Conservation (phyloP, 2,329 filamentous ascomycete genomes). For the Fusarium torreyae region DNA sequence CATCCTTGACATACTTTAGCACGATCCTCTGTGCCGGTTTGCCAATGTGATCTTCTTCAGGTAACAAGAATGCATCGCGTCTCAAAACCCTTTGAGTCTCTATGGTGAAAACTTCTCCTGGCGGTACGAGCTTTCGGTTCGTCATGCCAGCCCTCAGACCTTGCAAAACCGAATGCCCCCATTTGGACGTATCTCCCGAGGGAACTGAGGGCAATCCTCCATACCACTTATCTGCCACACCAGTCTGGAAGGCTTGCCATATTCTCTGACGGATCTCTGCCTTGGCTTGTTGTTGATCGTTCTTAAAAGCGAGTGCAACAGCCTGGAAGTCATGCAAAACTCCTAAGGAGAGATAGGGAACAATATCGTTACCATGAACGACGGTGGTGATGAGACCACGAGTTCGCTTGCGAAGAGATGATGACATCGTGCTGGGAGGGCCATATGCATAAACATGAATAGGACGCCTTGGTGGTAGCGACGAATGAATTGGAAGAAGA, state of each 20-base stretch:
- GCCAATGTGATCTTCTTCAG: slow-evolving; percentile 67
- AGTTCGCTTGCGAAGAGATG: slow-evolving; percentile 77
- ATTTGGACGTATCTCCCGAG: slow-evolving; percentile 73
- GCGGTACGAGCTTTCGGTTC: slow-evolving; percentile 78
- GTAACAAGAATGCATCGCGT: slow-evolving; percentile 72
- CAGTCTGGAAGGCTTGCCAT: slow-evolving; percentile 75
- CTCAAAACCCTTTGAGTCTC: slow-evolving; percentile 78
- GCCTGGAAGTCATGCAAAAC: slow-evolving; percentile 82
- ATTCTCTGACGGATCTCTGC: slow-evolving; percentile 76
- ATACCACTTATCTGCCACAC: slow-evolving; percentile 74
- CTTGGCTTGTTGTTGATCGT: slow-evolving; percentile 77
- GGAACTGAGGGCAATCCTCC: slow-evolving; percentile 56
- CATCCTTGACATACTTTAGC: slow-evolving; percentile 79
- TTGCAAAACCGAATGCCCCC: slow-evolving; percentile 78
- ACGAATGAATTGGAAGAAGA: slow-evolving; percentile 56
- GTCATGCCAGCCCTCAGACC: slow-evolving; percentile 77
- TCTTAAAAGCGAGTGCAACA: slow-evolving; percentile 80
- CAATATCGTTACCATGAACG: slow-evolving; percentile 80
- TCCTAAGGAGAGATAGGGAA: slow-evolving; percentile 81
- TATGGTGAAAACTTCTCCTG: slow-evolving; percentile 82
- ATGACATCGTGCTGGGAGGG: slow-evolving; percentile 79
- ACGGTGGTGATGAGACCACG: slow-evolving; percentile 82
- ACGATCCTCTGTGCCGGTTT: slow-evolving; percentile 78
- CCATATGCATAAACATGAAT: slow-evolving; percentile 88
- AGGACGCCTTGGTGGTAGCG: slow-evolving; percentile 76